These are phyloP conservation scores for Aspergillus steynii DNA, from an alignment of 495 filamentous ascomycete genomes.

Conservation along the genomic window DNA sequence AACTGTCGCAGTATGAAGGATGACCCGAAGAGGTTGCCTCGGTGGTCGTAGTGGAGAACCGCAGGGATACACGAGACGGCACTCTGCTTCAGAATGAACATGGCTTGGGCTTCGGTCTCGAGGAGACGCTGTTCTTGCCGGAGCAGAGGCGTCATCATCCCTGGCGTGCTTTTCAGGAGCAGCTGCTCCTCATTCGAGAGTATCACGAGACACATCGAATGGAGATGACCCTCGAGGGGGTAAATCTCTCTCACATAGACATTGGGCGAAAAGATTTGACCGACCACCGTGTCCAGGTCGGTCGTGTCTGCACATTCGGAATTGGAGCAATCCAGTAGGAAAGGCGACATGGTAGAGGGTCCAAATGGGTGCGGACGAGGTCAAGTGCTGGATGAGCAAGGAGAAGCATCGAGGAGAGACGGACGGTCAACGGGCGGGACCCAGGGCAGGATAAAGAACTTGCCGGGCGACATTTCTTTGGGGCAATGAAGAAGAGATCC, in stretches of 20 bases:
- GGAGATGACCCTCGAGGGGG: constrained; percentile 48
- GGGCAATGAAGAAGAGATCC: neutral
- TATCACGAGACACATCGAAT: constrained; percentile 52
- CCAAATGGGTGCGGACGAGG: neutral
- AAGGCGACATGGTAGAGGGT: constrained; percentile 19
- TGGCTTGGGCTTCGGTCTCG: constrained; percentile 55
- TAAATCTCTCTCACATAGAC: constrained; percentile 45
- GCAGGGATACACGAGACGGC: constrained; percentile 49
- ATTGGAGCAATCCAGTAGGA: constrained; percentile 16
- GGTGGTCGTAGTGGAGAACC: constrained; percentile 51
- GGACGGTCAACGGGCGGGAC: neutral
- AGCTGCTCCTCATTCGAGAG: constrained; percentile 56
- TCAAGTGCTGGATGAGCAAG: neutral
- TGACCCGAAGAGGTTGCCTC: constrained; percentile 39
- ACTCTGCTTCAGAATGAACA: constrained; percentile 49
- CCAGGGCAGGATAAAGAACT: neutral
- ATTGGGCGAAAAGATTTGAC: constrained; percentile 38
- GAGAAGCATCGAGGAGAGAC: neutral
- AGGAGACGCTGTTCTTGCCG: constrained; percentile 58
- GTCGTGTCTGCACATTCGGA: constrained; percentile 21
- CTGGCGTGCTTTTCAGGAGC: constrained; percentile 56
- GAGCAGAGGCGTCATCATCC: constrained; percentile 50
- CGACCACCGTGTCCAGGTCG: constrained; percentile 44
- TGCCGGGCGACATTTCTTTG: neutral
- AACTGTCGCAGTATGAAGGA: constrained; percentile 52